Conservation (phyloP, 129 eudicot genomes). For the Saposhnikovia divaricata region DNA sequence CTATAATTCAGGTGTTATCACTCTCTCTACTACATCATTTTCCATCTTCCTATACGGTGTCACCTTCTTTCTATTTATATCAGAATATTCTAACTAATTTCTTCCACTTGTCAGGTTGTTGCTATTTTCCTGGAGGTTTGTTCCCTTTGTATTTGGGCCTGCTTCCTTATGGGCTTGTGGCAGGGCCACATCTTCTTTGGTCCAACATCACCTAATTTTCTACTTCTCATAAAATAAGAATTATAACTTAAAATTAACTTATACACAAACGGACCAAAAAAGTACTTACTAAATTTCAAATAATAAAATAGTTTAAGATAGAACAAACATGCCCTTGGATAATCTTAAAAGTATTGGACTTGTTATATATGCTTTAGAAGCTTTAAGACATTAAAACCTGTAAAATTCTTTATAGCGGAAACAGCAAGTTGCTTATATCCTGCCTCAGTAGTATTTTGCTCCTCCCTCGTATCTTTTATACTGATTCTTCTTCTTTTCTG, state of each 20-base stretch:
- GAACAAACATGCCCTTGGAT: neutral
- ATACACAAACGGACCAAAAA: neutral
- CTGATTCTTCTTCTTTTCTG: constrained; percentile 21
- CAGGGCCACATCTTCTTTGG: neutral
- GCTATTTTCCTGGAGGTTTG: neutral
- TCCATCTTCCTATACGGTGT: neutral
- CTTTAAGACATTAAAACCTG: constrained; percentile 15
- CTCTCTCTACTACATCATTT: neutral
- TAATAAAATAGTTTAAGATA: neutral
- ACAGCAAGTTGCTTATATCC: constrained; percentile 16
- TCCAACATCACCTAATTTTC: neutral
- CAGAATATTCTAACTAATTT: neutral
- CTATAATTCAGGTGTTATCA: neutral
- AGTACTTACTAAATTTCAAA: neutral
- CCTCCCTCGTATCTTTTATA: neutral
- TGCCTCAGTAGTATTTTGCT: constrained; percentile 7
- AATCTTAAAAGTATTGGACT: neutral
- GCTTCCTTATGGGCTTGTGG: neutral
- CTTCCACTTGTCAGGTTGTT: neutral
- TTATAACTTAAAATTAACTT: neutral
- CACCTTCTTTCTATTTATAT: too few relatives aligned
- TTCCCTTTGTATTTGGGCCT: neutral
- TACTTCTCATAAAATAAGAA: neutral
- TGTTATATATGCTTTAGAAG: neutral
- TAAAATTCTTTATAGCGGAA: constrained; percentile 26